These are phyloP conservation scores for Wallacemonas sp. DNA, from an alignment of 208 protist genomes.

Conservation along the genomic window DNA sequence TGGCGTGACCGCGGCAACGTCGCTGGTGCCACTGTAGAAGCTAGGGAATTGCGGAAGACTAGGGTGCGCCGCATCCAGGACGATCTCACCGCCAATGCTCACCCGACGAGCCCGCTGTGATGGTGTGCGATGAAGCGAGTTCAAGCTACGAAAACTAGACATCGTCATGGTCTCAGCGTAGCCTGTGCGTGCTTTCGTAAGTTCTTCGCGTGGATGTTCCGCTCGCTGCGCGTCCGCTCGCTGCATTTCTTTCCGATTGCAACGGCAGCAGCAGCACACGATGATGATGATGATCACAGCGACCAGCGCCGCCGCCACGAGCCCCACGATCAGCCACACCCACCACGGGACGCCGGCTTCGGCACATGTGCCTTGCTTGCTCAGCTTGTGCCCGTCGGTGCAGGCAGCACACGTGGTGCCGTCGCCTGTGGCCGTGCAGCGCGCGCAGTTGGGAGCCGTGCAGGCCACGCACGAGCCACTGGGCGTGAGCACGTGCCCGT, in stretches of 20 bases:
- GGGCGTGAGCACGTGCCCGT: conserved; percentile 18
- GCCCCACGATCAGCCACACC: background rate
- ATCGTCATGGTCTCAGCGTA: too few species aligned
- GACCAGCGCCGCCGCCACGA: background rate
- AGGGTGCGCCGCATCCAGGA: background rate
- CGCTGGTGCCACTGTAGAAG: too few species aligned
- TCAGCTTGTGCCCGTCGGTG: background rate
- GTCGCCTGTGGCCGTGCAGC: background rate
- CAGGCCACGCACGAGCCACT: conserved; percentile 7
- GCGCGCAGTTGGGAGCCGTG: conserved; percentile 2
- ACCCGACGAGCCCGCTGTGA: background rate
- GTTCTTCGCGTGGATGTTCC: background rate
- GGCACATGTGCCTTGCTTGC: background rate
- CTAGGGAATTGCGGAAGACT: background rate
- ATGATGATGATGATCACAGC: background rate
- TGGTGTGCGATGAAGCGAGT: background rate
- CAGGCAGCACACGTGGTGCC: background rate
- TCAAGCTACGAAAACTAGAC: too few species aligned
- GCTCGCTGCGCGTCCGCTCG: background rate
- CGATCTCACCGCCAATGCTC: background rate
- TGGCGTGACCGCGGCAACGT: too few species aligned
- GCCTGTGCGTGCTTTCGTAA: background rate
- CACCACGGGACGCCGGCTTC: background rate
- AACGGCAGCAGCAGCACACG: background rate
- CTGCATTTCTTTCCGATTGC: background rate